Conservation (phyloP, 2,329 filamentous ascomycete genomes). For the Calonectria crousiana region DNA sequence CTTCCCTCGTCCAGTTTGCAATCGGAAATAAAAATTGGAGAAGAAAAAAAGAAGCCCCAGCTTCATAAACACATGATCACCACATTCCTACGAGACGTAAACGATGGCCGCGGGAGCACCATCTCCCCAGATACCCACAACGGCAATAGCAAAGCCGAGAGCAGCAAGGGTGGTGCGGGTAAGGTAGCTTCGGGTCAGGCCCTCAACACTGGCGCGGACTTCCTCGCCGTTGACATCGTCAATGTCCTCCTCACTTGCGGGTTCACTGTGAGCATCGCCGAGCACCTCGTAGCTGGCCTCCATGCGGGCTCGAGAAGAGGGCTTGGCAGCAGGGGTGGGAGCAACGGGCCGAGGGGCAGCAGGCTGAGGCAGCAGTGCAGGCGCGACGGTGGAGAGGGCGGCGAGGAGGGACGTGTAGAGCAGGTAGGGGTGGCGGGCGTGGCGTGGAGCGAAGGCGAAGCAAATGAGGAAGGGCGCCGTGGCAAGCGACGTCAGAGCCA, state of each 20-base stretch:
- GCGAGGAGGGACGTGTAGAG: conserved; percentile 84
- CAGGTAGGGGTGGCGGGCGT: conserved; percentile 87
- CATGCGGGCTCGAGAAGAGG: conserved; percentile 60
- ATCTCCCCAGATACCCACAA: conserved; percentile 76
- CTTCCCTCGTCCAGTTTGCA: conserved; percentile 31
- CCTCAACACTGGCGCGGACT: conserved; percentile 68
- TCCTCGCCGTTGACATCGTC: conserved; percentile 72
- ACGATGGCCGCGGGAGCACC: conserved; percentile 56
- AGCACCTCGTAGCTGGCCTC: conserved; percentile 81
- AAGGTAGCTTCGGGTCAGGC: conserved; percentile 65
- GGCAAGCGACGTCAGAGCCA: conserved; percentile 76
- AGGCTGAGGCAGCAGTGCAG: conserved; percentile 58
- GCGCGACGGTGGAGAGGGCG: conserved; percentile 69
- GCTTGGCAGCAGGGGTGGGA: conserved; percentile 45
- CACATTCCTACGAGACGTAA: conserved; percentile 47
- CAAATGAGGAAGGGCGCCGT: conserved; percentile 80
- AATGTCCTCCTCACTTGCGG: conserved; percentile 63
- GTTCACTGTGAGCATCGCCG: conserved; percentile 64
- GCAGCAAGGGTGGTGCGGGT: conserved; percentile 67
- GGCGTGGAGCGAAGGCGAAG: conserved; percentile 80
- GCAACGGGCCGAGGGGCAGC: conserved; percentile 43
- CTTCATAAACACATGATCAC: neutral
- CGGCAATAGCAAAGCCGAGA: conserved; percentile 70
- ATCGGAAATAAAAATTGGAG: conserved; percentile 23
- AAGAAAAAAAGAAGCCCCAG: neutral